Conservation (phyloP, 176 grass and related monocot genomes). For the Alloteropsis semialata region DNA sequence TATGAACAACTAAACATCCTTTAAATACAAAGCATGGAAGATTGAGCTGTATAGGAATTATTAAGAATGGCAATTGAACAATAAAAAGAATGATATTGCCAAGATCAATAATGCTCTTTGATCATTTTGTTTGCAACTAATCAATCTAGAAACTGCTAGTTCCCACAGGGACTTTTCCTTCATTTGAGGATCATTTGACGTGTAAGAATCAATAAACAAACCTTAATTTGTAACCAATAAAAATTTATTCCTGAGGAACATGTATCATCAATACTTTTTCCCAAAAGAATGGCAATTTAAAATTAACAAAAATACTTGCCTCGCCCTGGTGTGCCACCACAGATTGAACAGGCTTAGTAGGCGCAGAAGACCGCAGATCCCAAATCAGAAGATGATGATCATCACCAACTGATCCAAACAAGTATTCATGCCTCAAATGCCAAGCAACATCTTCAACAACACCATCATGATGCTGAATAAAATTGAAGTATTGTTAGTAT, state of each 20-base stretch:
- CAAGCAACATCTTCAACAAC: conserved; percentile 99
- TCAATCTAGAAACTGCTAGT: neutral
- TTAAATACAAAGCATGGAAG: no score
- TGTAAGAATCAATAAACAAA: conserved; percentile 9
- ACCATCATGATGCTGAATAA: conserved; percentile 77
- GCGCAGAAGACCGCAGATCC: conserved; percentile 58
- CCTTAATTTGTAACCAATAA: neutral
- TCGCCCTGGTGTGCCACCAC: conserved; percentile 92
- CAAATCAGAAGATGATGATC: conserved; percentile 82
- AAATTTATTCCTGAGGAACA: no score
- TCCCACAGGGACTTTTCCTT: neutral
- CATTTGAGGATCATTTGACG: neutral
- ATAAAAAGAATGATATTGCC: neutral
- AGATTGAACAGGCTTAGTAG: conserved; percentile 75
- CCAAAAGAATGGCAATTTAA: conserved; percentile 15
- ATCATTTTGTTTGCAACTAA: neutral
- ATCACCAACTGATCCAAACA: conserved; percentile 96
- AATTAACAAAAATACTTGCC: conserved; percentile 45
- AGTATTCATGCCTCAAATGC: conserved; percentile 88
- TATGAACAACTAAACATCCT: no score
- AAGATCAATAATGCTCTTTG: neutral
- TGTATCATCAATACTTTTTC: neutral
- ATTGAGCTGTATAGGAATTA: no score
- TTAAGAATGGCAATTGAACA: no score
- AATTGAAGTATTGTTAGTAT: conserved; percentile 24